phyloP scores from a whole-genome alignment of 176 grass and related monocot species.

The Rhipidocladum racemiflorum region DNA sequence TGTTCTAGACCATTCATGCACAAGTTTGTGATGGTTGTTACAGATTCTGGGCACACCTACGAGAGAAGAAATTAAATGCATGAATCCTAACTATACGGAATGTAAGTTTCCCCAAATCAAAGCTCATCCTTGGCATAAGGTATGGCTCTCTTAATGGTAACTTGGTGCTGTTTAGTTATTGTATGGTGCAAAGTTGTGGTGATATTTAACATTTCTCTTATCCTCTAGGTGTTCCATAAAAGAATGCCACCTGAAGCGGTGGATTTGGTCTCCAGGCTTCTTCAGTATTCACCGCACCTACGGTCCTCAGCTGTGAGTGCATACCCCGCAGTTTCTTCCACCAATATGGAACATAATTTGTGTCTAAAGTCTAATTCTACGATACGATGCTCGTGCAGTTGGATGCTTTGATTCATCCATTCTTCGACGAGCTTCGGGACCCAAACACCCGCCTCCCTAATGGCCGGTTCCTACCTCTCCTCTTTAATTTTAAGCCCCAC shows the following conservation, averaged over 20 bases:
- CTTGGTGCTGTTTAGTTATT: background rate
- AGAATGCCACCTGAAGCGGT: conserved; percentile 67
- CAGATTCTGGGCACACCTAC: conserved; percentile 66
- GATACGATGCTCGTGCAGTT: conserved; percentile 23
- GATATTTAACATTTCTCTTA: background rate
- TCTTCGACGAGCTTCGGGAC: conserved; percentile 68
- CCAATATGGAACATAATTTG: background rate
- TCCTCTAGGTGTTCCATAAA: conserved; percentile 51
- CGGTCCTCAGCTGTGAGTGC: conserved; percentile 62
- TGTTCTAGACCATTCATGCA: background rate
- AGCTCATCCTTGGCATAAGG: conserved; percentile 74
- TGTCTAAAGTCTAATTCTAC: background rate
- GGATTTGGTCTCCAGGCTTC: conserved; percentile 73
- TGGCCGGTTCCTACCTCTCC: conserved; percentile 61
- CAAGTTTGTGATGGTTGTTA: conserved; percentile 7
- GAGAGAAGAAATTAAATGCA: conserved; percentile 75
- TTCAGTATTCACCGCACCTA: conserved; percentile 75
- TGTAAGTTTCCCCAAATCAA: conserved; percentile 77
- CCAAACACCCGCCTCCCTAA: conserved; percentile 59
- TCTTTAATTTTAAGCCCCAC: conserved; percentile 72
- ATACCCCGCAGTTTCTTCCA: background rate
- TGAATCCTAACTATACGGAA: conserved; percentile 66
- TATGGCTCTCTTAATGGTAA: background rate
- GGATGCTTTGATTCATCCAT: conserved; percentile 62
- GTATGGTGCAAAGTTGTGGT: background rate